Conservation (phyloP, 805 yeast species). For the Kluyveromyces siamensis region DNA sequence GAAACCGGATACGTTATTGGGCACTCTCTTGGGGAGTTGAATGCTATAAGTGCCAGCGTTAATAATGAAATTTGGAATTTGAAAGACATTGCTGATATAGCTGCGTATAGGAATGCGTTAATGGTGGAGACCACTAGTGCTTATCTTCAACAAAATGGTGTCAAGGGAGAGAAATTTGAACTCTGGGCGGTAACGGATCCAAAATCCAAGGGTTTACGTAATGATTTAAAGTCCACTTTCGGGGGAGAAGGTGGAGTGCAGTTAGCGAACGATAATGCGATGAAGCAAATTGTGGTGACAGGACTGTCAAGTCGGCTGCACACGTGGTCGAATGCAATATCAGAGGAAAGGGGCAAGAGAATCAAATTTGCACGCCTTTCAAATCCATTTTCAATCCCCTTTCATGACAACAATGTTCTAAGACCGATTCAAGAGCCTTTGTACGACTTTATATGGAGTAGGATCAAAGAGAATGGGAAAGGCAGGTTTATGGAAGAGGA, state of each 20-base stretch:
- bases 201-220: slow-evolving; percentile 17
- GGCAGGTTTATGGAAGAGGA: slow-evolving; percentile 13
- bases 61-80: slow-evolving; percentile 18
- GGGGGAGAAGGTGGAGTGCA: slow-evolving; percentile 9
- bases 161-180: slow-evolving; percentile 19
- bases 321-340: slow-evolving; percentile 12
- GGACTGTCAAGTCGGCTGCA: slow-evolving; percentile 23
- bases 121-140: slow-evolving; percentile 26
- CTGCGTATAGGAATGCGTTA: slow-evolving; percentile 25
- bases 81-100: slow-evolving; percentile 23
- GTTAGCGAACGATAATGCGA: slow-evolving; percentile 26
- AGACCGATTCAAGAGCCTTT: slow-evolving; percentile 26
- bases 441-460: slow-evolving; percentile 27
- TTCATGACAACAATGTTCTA: slow-evolving; percentile 26
- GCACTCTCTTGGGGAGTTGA: slow-evolving; percentile 30
- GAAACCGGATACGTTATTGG: slow-evolving; percentile 13
- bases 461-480: slow-evolving; percentile 20
- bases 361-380: slow-evolving; percentile 14
- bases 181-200: slow-evolving; percentile 29
- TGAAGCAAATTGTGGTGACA: slow-evolving; percentile 27
- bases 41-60: slow-evolving; percentile 18
- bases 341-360: slow-evolving; percentile 12
- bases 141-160: slow-evolving; percentile 18
- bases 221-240: slow-evolving; percentile 14
- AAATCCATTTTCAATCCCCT: slow-evolving; percentile 26